These are phyloP conservation scores for Odontarrhena argentea DNA, from an alignment of 345 rosid species.

Conservation along the genomic window DNA sequence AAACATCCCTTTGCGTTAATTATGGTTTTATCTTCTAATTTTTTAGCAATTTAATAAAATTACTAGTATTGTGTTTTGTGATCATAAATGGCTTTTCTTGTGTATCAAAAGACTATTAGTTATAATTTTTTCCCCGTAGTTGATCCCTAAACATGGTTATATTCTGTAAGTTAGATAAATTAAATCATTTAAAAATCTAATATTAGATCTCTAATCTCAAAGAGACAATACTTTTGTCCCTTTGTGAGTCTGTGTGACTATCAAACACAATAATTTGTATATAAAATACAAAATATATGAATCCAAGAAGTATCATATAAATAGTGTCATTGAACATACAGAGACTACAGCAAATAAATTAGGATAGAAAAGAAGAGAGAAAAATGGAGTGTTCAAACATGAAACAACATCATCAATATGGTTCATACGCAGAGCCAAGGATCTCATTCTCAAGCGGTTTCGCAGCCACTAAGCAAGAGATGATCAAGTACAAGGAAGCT, in stretches of 20 bases:
- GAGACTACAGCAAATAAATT: constrained; percentile 20
- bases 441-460: constrained; percentile 93
- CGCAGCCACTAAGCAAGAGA: constrained; percentile 47
- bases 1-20: constrained; percentile 38
- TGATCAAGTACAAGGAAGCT: constrained; percentile 64
- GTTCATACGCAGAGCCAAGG: constrained; percentile 65
- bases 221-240: constrained; percentile 29
- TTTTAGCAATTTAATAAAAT: background rate
- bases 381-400: constrained; percentile 47
- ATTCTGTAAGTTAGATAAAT: constrained; percentile 23
- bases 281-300: background rate
- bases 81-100: constrained; percentile 34
- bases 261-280: constrained; percentile 6
- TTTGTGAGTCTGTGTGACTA: constrained; percentile 31
- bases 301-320: constrained; percentile 26
- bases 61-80: constrained; percentile 4
- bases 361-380: background rate
- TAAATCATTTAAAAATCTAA: constrained; percentile 33
- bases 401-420: constrained; percentile 51
- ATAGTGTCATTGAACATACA: constrained; percentile 10
- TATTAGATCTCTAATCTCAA: constrained; percentile 36
- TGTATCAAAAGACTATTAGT: constrained; percentile 26
- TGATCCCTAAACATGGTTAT: constrained; percentile 14
- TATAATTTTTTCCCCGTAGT: constrained; percentile 17
- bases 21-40: constrained; percentile 29